Base-by-base conservation (phyloP, 2,329 filamentous ascomycete genomes). In the Ceratocystis eucalypticola region DNA sequence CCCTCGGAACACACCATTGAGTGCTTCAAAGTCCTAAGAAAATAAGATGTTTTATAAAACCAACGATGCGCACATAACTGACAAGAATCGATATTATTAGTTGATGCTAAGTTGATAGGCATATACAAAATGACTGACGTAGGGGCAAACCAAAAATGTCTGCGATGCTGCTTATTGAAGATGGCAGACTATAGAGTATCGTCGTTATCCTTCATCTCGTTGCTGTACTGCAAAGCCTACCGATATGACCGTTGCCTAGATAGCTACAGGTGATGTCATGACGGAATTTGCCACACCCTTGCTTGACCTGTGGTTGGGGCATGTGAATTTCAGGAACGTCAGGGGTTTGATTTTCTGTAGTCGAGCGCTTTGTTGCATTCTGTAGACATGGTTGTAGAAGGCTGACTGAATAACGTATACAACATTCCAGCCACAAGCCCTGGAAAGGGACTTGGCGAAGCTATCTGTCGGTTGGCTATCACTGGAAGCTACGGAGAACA, bases 11-110 rank as follows among this genome's bases (percentile, higher is more conserved):
- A 46, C 66, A n/a, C 28, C 33, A 55, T 57, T 57, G 22, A 25
- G 63, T 33, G 50, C 62, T 37, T 57, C 66, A 55, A 57, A 62
- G 64, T 64, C 48, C n/a, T 55, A 55, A 48, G n/a, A 53, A 64
- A 37, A 59, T 30, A 59, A 33, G 17, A 59, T n/a, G 17, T 59
- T 30, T n/a, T 37, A 37, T 28, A 22, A 59, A 59, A n/a, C 22
- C 4, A 15, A 59, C 30, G 55, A 59, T 37, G 30, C 30, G 7
- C 17, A 33, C n/a, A 30, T 20, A 33, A 20, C 28, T 59, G 25
- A 25, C 17, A 28, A 59, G 22, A 25, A 53, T 25, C 12, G 12
- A 25, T 28, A 53, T 25, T 2, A 28, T 25, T 15, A 28, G 20
- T 15, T 25, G 15, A 1, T 7, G 28, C 17, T 37, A 17, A 37